These are phyloP conservation scores for Ettlia oleoabundans DNA, from an alignment of 139 green algal species.

Conservation along the genomic window DNA sequence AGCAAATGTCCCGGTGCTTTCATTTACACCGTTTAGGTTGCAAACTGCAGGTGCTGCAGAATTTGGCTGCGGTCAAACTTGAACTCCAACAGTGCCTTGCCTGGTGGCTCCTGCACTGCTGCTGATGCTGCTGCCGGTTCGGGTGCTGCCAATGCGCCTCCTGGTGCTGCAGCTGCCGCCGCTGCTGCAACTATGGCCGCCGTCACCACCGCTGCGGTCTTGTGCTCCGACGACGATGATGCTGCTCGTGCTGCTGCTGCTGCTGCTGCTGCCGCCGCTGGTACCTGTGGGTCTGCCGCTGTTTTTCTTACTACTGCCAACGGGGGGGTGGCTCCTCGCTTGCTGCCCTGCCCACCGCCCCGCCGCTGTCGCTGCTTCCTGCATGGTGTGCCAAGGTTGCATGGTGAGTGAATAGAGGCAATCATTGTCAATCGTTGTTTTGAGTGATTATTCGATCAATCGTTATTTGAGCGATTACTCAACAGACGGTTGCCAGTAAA, in stretches of 20 bases:
- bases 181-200: background rate
- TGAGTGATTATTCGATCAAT: too few species aligned
- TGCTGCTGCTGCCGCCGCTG: background rate
- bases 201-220: background rate
- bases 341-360: background rate
- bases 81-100: background rate
- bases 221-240: background rate
- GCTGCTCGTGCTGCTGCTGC: background rate
- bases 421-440: too few species aligned
- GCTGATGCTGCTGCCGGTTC: background rate
- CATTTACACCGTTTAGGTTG: background rate
- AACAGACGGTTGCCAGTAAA: too few species aligned
- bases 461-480: too few species aligned
- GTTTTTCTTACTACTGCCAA: background rate
- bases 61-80: conserved; percentile 1
- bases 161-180: background rate
- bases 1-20: too few species aligned
- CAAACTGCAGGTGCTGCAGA: background rate
- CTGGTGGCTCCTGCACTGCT: background rate
- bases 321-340: too few species aligned
- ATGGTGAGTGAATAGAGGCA: too few species aligned
- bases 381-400: background rate
- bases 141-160: background rate
- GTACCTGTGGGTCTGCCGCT: background rate
- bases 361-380: conserved; percentile 15